Evolutionary conservation across 2,329 filamentous ascomycete genomes (phyloP), one percentile per base, ranked within the genome.

Genomic region (Colletotrichum euphorbiae): DNA sequence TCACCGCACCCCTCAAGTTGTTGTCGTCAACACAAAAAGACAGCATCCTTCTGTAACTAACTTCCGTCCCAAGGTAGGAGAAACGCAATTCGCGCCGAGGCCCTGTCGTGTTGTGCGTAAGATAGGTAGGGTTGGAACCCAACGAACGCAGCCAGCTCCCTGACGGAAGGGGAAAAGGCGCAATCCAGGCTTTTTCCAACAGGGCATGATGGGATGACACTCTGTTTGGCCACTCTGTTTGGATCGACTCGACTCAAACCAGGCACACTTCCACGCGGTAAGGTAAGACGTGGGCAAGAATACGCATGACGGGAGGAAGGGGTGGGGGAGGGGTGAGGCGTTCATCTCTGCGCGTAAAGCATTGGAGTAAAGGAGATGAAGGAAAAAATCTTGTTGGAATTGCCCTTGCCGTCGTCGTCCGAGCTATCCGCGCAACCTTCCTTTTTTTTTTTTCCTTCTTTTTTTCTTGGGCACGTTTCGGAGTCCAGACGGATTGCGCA

Each of bases 401-500:
- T 17, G 24, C 17, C 31, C n/a, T 52, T 56, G 48, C 13, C 40
- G 24, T 64, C 59, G 45, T 67, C 64, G 45, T 67, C 64, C 64
- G 58, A 67, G 59, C 64, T 67, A 67, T 58, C 59, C 64, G 59
- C 45, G 24, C 36, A 64, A 51, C 64, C 57, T 51, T 63, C n/a
- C 40, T 63, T 50, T 24, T 11, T 8, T n/a, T 4, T 33, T 9
- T n/a, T 62, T 24, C n/a, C n/a, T n/a, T n/a, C 40, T 63, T 50
- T 24, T 11, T 8, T n/a, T 4, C 19, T 9, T n/a, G 55, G 17
- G 11, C 51, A 36, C 21, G 65, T 68, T 68, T 68, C 60, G 42
- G 24, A 58, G 55, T 65, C 45, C 64, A 48, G 65, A 68, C 61
- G 52, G 42, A 68, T 64, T 45, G 60, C 65, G 65, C 60, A 64